Conservation (phyloP, 2,329 filamentous ascomycete genomes). For the Penicillium sumatraense region DNA sequence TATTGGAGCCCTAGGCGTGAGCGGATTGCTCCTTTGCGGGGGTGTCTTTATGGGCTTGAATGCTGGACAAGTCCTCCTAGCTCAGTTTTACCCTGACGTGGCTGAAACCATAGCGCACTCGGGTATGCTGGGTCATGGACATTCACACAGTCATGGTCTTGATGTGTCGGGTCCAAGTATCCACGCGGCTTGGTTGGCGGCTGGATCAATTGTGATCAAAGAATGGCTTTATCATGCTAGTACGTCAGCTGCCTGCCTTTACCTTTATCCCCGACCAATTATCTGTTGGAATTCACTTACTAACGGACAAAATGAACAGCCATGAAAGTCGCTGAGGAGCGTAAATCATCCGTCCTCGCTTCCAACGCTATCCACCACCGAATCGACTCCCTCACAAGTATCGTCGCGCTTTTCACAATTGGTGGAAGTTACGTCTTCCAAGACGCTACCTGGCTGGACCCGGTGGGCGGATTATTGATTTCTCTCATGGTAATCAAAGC, state of each 20-base stretch:
- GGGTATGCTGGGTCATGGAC: conserved; percentile 56
- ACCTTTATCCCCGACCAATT: too few species aligned
- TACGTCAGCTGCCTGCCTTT: conserved; percentile 57
- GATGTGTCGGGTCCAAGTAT: conserved; percentile 74
- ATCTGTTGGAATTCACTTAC: too few species aligned
- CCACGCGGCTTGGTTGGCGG: conserved; percentile 93
- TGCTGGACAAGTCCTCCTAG: conserved; percentile 70
- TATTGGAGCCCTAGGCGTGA: conserved; percentile 89
- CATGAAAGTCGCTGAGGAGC: conserved; percentile 92
- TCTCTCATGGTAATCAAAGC: conserved; percentile 92
- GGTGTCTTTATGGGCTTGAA: conserved; percentile 91
- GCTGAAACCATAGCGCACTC: conserved; percentile 53
- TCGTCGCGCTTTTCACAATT: conserved; percentile 89
- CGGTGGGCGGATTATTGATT: conserved; percentile 89
- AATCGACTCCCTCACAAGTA: conserved; percentile 91
- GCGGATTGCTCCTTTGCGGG: conserved; percentile 84
- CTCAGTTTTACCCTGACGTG: conserved; percentile 72
- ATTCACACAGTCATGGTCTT: conserved; percentile 60
- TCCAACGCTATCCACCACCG: conserved; percentile 97
- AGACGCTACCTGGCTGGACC: conserved; percentile 90
- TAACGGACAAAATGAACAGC: too few species aligned
- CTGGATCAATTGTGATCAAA: conserved; percentile 86
- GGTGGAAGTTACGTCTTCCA: conserved; percentile 84
- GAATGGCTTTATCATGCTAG: conserved; percentile 97
- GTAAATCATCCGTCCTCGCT: conserved; percentile 92